Evolutionary conservation across 2,329 filamentous ascomycete species (phyloP).

Genomic region (Pyricularia sp.): DNA sequence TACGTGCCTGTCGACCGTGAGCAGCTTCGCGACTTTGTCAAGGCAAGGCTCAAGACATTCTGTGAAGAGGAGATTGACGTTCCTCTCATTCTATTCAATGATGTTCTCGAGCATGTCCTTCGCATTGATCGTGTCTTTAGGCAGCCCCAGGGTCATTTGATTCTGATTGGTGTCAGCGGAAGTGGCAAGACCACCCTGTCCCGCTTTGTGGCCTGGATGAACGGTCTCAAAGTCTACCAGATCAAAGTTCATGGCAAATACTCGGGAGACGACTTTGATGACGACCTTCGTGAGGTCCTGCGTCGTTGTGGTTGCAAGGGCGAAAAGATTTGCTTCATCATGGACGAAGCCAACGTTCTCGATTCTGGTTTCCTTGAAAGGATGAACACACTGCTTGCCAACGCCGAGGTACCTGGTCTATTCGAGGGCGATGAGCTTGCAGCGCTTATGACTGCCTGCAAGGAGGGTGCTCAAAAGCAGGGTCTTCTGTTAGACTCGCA

Average conservation of each 20-base stretch:
- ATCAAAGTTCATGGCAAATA: slow-evolving; percentile 99
- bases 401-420: slow-evolving; percentile 96
- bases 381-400: slow-evolving; percentile 98
- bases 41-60: slow-evolving; percentile 93
- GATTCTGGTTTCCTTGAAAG: slow-evolving; percentile 98
- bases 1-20: slow-evolving; percentile 96
- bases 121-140: slow-evolving; percentile 98
- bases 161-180: slow-evolving; percentile 95
- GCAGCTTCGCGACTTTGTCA: slow-evolving; percentile 92
- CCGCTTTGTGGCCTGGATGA: slow-evolving; percentile 99
- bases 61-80: slow-evolving; percentile 99
- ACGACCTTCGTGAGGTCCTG: slow-evolving; percentile 89
- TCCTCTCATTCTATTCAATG: slow-evolving; percentile 97
- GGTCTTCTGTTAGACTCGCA: slow-evolving; percentile 92
- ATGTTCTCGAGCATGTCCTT: slow-evolving; percentile 94
- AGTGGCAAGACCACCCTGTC: slow-evolving; percentile 98
- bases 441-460: slow-evolving; percentile 98
- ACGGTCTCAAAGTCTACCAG: slow-evolving; percentile 96
- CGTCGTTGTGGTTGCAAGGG: slow-evolving; percentile 93
- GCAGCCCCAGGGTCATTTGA: slow-evolving; percentile 95
- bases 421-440: slow-evolving; percentile 99
- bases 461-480: slow-evolving; percentile 94
- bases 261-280: slow-evolving; percentile 96
- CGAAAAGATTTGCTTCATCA: slow-evolving; percentile 99
- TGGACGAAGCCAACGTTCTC: slow-evolving; percentile 98